These are phyloP conservation scores for Zygosaccharomyces pseudobailii DNA, from an alignment of 1,139 yeast genomes.

Conservation along the genomic window DNA sequence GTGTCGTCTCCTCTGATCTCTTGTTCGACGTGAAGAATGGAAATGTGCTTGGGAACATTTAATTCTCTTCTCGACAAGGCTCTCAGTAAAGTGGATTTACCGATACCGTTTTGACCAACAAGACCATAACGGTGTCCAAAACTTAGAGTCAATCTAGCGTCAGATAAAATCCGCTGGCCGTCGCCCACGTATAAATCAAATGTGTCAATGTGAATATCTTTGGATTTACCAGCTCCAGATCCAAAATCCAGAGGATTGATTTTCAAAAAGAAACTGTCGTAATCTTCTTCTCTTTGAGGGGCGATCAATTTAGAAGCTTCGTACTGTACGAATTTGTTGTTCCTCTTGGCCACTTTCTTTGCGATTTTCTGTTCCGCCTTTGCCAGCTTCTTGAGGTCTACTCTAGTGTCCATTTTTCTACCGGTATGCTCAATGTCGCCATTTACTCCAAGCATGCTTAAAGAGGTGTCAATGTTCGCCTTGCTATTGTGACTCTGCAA, in stretches of 20 bases:
- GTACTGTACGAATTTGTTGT: constrained; percentile 75
- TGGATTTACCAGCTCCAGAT: constrained; percentile 86
- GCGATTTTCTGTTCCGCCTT: constrained; percentile 97
- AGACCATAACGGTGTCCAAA: constrained; percentile 95
- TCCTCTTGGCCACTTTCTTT: constrained; percentile 91
- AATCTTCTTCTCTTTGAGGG: constrained; percentile 61
- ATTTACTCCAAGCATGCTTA: constrained; percentile 68
- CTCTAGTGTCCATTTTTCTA: constrained; percentile 86
- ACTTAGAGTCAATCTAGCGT: constrained; percentile 80
- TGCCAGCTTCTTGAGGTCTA: constrained; percentile 91
- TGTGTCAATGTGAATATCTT: constrained; percentile 88
- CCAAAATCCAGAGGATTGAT: constrained; percentile 94
- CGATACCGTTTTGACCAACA: constrained; percentile 99
- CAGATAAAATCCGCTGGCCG: constrained; percentile 87
- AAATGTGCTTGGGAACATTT: constrained; percentile 88
- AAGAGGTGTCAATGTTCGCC: constrained; percentile 66
- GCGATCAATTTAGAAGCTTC: constrained; percentile 87
- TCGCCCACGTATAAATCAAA: constrained; percentile 94
- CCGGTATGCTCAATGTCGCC: constrained; percentile 89
- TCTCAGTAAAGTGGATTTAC: constrained; percentile 88
- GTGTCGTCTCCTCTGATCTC: constrained; percentile 93
- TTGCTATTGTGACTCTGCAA: constrained; percentile 54
- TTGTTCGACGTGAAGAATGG: constrained; percentile 95
- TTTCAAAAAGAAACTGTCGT: constrained; percentile 89
- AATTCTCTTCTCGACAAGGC: constrained; percentile 93